These are phyloP conservation scores for Exophiala lecanii-corni DNA, from an alignment of 2,329 filamentous ascomycete species.

Conservation along the genomic window DNA sequence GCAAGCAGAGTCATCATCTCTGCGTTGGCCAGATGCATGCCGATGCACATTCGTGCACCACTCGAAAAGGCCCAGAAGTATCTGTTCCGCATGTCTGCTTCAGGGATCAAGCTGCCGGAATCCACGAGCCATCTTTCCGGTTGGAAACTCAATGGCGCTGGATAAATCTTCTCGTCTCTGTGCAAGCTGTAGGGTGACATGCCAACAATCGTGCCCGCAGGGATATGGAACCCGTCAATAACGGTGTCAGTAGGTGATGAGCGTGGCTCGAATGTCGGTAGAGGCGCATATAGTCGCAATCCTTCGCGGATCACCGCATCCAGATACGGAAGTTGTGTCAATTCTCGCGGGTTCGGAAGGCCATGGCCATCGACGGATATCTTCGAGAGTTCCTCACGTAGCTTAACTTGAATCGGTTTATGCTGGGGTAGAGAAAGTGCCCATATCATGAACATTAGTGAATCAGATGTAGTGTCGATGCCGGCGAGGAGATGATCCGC, in stretches of 20 bases:
- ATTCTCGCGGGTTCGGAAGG: constrained; percentile 34
- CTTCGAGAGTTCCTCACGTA: constrained; percentile 40
- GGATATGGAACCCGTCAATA: constrained; percentile 34
- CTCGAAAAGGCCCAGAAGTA: constrained; percentile 39
- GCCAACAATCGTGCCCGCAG: constrained; percentile 29
- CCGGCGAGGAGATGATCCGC: constrained; percentile 52
- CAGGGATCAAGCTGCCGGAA: constrained; percentile 19
- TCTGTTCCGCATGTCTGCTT: constrained; percentile 21
- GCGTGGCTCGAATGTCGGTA: constrained; percentile 48
- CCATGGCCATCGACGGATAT: constrained; percentile 29
- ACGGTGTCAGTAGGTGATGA: constrained; percentile 30
- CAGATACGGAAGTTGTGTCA: constrained; percentile 40
- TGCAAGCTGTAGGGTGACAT: constrained; percentile 34
- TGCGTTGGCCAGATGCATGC: constrained; percentile 44
- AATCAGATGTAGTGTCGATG: constrained; percentile 51
- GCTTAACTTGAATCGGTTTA: constrained; percentile 38
- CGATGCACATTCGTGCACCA: constrained; percentile 40
- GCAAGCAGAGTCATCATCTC: constrained; percentile 48
- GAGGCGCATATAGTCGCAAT: constrained; percentile 44
- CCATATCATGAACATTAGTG: constrained; percentile 50
- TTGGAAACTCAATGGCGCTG: constrained; percentile 41
- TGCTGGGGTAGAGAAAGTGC: constrained; percentile 44
- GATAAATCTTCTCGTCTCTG: constrained; percentile 43
- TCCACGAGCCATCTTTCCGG: constrained; percentile 32
- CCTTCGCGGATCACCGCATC: constrained; percentile 49